Evolutionary conservation across 2,329 filamentous ascomycete genomes (phyloP).

Genomic region (Beauveria varroae): DNA sequence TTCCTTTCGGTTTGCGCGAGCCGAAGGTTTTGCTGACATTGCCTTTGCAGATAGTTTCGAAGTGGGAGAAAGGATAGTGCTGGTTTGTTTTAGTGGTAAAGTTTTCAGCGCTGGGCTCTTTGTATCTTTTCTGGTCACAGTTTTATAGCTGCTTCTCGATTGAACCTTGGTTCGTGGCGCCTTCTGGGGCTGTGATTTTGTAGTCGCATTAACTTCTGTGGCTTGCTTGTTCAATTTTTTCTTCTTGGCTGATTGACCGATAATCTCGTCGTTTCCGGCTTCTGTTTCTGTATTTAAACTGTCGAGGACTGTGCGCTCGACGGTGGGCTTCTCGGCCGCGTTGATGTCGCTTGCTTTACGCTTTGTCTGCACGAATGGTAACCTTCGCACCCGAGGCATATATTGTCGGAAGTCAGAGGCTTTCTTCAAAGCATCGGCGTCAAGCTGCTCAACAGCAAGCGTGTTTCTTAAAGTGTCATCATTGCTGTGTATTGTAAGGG

Average conservation of each 20-base stretch:
- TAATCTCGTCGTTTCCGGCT: background rate
- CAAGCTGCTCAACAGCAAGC: background rate
- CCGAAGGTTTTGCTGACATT: background rate
- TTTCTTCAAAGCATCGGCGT: background rate
- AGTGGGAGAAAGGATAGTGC: no score
- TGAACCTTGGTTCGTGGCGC: background rate
- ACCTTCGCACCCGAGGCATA: background rate
- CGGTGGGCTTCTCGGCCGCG: background rate
- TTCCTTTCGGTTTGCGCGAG: background rate
- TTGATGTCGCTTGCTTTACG: background rate
- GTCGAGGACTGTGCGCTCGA: background rate
- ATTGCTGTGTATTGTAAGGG: no score
- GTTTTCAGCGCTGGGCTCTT: background rate
- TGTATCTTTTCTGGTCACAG: background rate
- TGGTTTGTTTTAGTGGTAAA: background rate
- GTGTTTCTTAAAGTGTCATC: background rate
- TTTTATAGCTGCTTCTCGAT: background rate
- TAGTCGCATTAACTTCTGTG: no score
- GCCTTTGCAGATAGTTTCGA: background rate
- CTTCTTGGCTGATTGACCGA: background rate
- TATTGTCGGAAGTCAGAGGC: slow-evolving; percentile 19
- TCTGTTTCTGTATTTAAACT: background rate
- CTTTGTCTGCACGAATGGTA: background rate
- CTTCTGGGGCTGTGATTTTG: background rate
- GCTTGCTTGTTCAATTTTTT: background rate